Conservation (phyloP, 495 filamentous ascomycete genomes). For the Annulohypoxylon maeteangense region DNA sequence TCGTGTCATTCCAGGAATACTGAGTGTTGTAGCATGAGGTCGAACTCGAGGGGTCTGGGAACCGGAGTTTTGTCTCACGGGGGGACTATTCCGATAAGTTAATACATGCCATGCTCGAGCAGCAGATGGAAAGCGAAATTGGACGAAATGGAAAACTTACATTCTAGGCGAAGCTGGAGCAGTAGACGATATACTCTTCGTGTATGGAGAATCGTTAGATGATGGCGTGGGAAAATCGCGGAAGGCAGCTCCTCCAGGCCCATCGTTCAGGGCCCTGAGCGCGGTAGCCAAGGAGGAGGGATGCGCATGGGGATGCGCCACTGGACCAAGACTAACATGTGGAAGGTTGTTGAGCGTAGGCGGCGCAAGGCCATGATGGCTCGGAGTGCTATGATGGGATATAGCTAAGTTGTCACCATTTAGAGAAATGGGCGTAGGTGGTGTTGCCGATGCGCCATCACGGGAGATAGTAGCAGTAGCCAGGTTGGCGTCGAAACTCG, state of each 20-base stretch:
- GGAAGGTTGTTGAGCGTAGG: conserved; percentile 41
- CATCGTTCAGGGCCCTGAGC: conserved; percentile 51
- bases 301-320: conserved; percentile 45
- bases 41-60: conserved; percentile 69
- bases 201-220: conserved; percentile 57
- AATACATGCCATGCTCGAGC: background rate
- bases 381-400: conserved; percentile 30
- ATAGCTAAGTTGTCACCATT: conserved; percentile 32
- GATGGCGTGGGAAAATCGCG: conserved; percentile 42
- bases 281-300: conserved; percentile 51
- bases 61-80: conserved; percentile 68
- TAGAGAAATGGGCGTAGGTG: conserved; percentile 41
- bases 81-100: conserved; percentile 55
- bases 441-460: conserved; percentile 39
- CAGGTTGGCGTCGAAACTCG: conserved; percentile 32
- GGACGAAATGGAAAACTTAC: conserved; percentile 45
- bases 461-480: conserved; percentile 23
- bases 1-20: conserved; percentile 88
- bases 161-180: conserved; percentile 65
- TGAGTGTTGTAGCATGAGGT: conserved; percentile 82
- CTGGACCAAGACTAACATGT: conserved; percentile 44
- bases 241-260: conserved; percentile 30
- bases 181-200: conserved; percentile 62
- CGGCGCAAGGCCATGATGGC: conserved; percentile 30
- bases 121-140: background rate